Conservation (phyloP, 2,329 filamentous ascomycete species). For the Cercospora sp. region DNA sequence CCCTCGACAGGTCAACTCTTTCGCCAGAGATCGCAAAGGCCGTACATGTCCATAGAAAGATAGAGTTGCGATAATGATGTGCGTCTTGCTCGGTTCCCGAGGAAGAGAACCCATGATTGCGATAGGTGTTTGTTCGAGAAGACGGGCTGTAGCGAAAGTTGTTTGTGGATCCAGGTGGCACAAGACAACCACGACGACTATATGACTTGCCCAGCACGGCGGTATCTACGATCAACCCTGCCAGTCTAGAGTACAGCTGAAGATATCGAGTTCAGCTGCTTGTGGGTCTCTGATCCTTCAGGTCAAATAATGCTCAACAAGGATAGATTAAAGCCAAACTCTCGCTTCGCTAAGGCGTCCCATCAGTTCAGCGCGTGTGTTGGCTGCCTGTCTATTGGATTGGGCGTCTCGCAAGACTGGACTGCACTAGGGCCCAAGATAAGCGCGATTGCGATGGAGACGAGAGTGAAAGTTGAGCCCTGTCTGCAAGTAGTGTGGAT, state of each 20-base stretch:
- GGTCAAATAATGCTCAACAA: not conserved
- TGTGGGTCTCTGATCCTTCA: not conserved
- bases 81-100: not conserved
- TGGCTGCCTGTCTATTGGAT: not conserved
- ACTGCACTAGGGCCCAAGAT: not conserved
- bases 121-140: not conserved
- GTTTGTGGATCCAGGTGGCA: not conserved
- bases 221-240: no score
- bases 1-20: conserved; percentile 43
- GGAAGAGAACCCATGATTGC: not conserved
- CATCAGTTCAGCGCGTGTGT: not conserved
- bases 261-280: not conserved
- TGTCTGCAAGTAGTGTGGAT: not conserved
- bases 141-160: not conserved
- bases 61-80: conserved; percentile 30
- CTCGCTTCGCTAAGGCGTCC: not conserved
- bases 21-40: conserved; percentile 38
- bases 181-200: not conserved
- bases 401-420: not conserved
- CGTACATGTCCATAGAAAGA: conserved; percentile 33
- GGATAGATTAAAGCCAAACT: not conserved
- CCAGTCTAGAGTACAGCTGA: not conserved
- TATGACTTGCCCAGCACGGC: no score
- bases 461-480: not conserved
- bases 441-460: not conserved